phyloP scores from a whole-genome alignment of 176 grass and related monocot genomes.

The Cenchrus purpureus region DNA sequence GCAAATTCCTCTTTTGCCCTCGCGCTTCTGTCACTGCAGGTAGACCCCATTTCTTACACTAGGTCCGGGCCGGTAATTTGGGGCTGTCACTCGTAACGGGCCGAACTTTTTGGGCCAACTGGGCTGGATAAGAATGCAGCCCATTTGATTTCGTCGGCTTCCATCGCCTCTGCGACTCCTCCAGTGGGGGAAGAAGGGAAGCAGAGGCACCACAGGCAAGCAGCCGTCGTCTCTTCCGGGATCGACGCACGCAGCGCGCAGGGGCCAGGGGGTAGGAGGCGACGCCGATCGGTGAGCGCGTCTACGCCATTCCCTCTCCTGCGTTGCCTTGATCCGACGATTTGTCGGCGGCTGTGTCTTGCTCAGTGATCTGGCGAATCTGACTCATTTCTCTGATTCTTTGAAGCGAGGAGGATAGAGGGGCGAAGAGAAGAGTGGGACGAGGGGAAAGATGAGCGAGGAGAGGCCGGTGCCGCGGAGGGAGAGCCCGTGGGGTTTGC shows the following conservation, averaged over 20 bases:
- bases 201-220: too few relatives aligned
- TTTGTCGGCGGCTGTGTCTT: not conserved
- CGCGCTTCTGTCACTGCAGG: not conserved
- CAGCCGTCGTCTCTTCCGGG: constrained; percentile 35
- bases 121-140: not conserved
- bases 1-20: constrained; percentile 37
- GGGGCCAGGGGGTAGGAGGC: not conserved
- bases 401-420: not conserved
- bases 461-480: constrained; percentile 67
- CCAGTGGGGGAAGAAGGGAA: not conserved
- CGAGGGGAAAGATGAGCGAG: constrained; percentile 58
- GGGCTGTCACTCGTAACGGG: not conserved
- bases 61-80: constrained; percentile 4
- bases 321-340: not conserved
- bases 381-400: constrained; percentile 18
- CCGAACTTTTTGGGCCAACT: not conserved
- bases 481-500: constrained; percentile 88
- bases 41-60: accelerated
- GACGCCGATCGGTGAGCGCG: constrained; percentile 6
- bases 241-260: constrained; percentile 10
- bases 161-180: constrained; percentile 8
- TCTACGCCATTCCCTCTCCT: not conserved
- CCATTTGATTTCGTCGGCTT: not conserved
- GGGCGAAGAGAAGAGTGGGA: not conserved
- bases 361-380: constrained; percentile 7